These are phyloP conservation scores for Uronychia binucleata DNA, from an alignment of 73 alveolate genomes.

Conservation along the genomic window DNA sequence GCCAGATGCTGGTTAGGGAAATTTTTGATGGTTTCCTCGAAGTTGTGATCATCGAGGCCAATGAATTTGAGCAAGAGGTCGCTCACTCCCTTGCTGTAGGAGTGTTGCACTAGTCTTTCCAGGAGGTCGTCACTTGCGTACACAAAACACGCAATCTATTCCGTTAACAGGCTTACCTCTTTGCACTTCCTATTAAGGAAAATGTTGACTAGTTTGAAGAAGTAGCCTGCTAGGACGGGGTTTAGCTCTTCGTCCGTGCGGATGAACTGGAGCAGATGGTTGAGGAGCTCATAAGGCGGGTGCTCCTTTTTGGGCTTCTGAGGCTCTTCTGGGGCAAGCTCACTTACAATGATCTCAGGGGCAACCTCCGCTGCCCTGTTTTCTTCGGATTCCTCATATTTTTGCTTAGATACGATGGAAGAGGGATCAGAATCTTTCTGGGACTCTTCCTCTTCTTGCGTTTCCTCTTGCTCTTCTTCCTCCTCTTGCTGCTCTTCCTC, in stretches of 20 bases:
- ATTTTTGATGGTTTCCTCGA: not conserved
- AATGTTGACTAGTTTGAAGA: slow-evolving; percentile 44
- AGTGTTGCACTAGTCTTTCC: slow-evolving; percentile 19
- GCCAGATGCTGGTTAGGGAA: no score
- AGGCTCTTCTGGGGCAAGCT: no score
- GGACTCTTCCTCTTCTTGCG: no score
- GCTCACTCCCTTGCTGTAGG: slow-evolving; percentile 32
- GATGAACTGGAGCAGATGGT: slow-evolving; percentile 45
- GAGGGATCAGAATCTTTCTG: no score
- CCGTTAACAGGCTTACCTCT: no score
- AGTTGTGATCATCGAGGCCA: slow-evolving; percentile 26
- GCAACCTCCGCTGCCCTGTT: not conserved
- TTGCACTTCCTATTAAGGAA: slow-evolving; percentile 41
- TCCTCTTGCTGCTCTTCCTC: not conserved
- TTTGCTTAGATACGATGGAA: no score
- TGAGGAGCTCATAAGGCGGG: slow-evolving; percentile 18
- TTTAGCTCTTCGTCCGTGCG: slow-evolving; percentile 45
- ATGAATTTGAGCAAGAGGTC: slow-evolving; percentile 49
- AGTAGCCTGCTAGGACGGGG: slow-evolving; percentile 66
- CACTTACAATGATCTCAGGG: no score
- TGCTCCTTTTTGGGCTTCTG: no score
- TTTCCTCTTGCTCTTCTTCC: no score
- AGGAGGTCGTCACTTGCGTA: not conserved
- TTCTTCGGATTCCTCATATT: slow-evolving; percentile 1
- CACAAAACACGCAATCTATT: not conserved